Percentiles rank a stretch among this genome's conserved stretches.
These are phyloP conservation scores for Leccinum griseonigrum DNA, from an alignment of 1,284 basidiomycete species.

Conservation along the genomic window DNA sequence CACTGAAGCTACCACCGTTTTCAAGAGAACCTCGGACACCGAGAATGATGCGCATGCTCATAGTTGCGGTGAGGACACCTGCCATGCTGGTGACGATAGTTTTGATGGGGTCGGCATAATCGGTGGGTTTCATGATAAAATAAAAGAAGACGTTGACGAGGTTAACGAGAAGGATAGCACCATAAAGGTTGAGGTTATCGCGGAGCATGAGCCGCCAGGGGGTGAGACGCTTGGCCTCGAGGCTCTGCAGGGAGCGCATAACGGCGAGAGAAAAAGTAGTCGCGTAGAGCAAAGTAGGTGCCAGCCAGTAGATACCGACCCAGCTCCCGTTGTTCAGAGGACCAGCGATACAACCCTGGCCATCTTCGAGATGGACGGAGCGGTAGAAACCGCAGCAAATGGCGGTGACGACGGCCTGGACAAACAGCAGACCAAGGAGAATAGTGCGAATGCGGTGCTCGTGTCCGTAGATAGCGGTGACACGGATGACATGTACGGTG, in stretches of 20 bases:
- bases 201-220: slow-evolving; percentile 84
- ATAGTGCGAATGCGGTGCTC: slow-evolving; percentile 49
- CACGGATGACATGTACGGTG: slow-evolving; percentile 28
- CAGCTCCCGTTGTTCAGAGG: slow-evolving; percentile 60
- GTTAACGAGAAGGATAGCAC: slow-evolving; percentile 73
- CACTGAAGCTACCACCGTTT: slow-evolving; percentile 63
- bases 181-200: slow-evolving; percentile 80
- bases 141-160: slow-evolving; percentile 77
- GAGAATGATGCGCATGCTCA: slow-evolving; percentile 81
- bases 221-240: slow-evolving; percentile 54
- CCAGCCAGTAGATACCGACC: slow-evolving; percentile 82
- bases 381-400: slow-evolving; percentile 74
- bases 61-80: slow-evolving; percentile 77
- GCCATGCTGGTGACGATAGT: slow-evolving; percentile 80
- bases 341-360: slow-evolving; percentile 81
- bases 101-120: slow-evolving; percentile 60
- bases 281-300: slow-evolving; percentile 64
- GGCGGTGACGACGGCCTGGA: slow-evolving; percentile 67
- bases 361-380: slow-evolving; percentile 62
- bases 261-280: slow-evolving; percentile 56
- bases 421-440: slow-evolving; percentile 57
- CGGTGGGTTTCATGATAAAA: slow-evolving; percentile 72
- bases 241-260: slow-evolving; percentile 59
- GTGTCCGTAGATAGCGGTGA: slow-evolving; percentile 64
- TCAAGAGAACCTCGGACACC: slow-evolving; percentile 69